Evolutionary conservation across 176 grass and related monocot species (phyloP), one percentile per base, ranked within the genome.

Genomic region (Rhynchospora breviuscula): DNA sequence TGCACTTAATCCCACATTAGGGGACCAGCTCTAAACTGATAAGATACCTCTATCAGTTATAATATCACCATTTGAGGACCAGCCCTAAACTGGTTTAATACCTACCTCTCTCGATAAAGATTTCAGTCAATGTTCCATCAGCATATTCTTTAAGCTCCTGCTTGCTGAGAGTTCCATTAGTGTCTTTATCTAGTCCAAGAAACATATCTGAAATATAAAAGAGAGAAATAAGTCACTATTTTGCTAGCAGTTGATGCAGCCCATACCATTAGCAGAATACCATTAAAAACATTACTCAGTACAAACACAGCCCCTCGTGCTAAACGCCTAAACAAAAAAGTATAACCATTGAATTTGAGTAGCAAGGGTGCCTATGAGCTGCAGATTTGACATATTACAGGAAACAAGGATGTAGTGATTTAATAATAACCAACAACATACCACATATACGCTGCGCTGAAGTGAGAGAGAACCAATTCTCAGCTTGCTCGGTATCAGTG

Each of bases 381-480:
- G 3, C 72, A 56, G 17, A 78, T 51, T 45, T 22, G 3, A 59
- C 35, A 52, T 49, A 74, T 52, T 23, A 60, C n/a, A 23, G 63
- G 40, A 63, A 14, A 85, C 9, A 58, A 58, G n/a, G 72, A 48
- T 11, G 78, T 13, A 40, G 46, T 68, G 4, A 52, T 82, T 18
- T 33, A 63, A 59, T 29, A 62, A 18, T 59, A 79, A 82, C 15
- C 71, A 52, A 61, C 46, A 7, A 54, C 79, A 85, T 95, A 99
- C 96, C 96, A 86, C 96, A 99, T 83, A 95, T 95, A 65, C 91
- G 91, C 84, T 99, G 96, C 46, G 96, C 96, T 83, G 96, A 99
- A 68, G 96, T 99, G 56, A 99, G 88, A 63, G 96, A 99, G 85
- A 99, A 95, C 96, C 96, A 99, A 85, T 99, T 99, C 89, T 99